Conservation (phyloP, 2,329 filamentous ascomycete species). For the Nigrospora oryzae region DNA sequence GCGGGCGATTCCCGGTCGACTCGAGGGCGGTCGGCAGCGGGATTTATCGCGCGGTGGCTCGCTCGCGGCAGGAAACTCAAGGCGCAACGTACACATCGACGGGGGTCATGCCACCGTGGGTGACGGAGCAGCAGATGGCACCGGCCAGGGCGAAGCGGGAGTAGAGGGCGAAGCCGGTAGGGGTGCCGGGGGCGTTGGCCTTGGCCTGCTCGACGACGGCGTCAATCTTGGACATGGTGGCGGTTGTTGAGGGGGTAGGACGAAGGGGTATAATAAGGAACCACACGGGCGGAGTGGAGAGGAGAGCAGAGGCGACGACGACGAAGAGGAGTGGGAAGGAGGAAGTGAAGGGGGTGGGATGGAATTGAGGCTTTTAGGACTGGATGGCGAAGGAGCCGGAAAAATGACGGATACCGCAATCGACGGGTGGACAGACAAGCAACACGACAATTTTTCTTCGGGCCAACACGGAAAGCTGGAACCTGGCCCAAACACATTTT, state of each 20-base stretch:
- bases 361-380: slow-evolving; percentile 1
- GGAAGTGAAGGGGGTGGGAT: not conserved
- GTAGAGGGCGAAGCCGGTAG: slow-evolving; percentile 54
- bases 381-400: not conserved
- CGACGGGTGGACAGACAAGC: not conserved
- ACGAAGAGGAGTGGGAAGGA: not conserved
- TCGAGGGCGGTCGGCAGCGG: no score
- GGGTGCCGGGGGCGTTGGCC: slow-evolving; percentile 14
- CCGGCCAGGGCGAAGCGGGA: slow-evolving; percentile 94
- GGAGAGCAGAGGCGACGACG: not conserved
- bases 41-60: no score
- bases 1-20: no score
- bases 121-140: slow-evolving; percentile 96
- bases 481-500: no score
- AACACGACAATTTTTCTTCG: slow-evolving; percentile 1
- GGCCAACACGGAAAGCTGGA: slow-evolving; percentile 1
- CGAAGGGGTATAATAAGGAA: not conserved
- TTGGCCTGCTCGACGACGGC: slow-evolving; percentile 14
- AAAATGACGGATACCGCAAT: not conserved
- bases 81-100: slow-evolving; percentile 87
- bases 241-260: no score
- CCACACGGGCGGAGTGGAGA: not conserved
- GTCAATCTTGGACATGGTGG: slow-evolving; percentile 5
- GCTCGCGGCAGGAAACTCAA: not conserved
- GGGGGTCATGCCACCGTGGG: slow-evolving; percentile 92